Base-by-base conservation (phyloP, 768 basidiomycete species). In the Dentipellis sp. region DNA sequence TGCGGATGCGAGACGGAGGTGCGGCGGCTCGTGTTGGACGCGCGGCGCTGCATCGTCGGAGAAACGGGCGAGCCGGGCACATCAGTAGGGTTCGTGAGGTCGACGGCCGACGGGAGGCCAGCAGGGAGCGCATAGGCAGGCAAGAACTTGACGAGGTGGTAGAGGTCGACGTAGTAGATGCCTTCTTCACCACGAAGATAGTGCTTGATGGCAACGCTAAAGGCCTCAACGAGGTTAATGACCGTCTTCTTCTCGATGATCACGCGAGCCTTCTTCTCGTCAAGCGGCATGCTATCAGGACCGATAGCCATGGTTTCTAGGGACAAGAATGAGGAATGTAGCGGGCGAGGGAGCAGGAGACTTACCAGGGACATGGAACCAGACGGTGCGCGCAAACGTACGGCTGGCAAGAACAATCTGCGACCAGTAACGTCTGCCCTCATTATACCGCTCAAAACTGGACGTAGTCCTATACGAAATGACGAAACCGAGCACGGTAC, bases 381-480 rank as follows among this genome's bases (percentile, higher is more conserved):
- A 87, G 8, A 82, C 74, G 0, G 77, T 75, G 16, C 86, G 73
- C 0, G 84, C 75, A 65, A 86, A 74, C 2, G 77, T 81, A 39
- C 84, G 76, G 63, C 64, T 72, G 64, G 62, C 75, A 29, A 81
- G 66, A 48, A 81, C 77, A n/a, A 88, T 82, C 58, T 83, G 79
- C 3, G 83, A 82, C 86, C 86, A 88, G 5, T 81, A 69, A 52
- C 76, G 70, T 53, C 86, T 70, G 21, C 86, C 86, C 62, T 88
- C 86, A 55, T 88, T 87, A 67, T 88, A 88, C n/a, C 84, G 72
- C 65, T 86, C 84, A 61, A 85, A 86, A 39, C 83, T 84, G 4
- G 84, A 81, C 10, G 83, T 86, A 10, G 85, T 86, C 56, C 84
- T 67, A 66, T 84, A 86, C 0, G 84, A 84, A 52, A 88, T 80